Evolutionary conservation across 192 early-diverging fungal genomes (phyloP), one percentile per base, ranked within the genome.

Genomic region (Pilobolus umbonatus): DNA sequence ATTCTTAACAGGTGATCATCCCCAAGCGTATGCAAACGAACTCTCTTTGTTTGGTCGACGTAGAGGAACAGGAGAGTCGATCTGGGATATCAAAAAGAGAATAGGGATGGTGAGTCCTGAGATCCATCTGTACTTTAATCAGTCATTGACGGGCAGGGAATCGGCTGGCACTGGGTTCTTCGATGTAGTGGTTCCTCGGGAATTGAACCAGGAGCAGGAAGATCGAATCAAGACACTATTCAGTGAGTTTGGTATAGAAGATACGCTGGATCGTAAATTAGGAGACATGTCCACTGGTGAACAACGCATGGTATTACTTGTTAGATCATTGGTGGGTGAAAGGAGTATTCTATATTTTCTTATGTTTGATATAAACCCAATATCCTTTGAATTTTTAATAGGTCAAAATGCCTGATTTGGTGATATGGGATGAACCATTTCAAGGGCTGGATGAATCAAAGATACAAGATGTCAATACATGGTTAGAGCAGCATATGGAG

Each of bases 361-460:
- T 43, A 2, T 43, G 3, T 43, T 5, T 43, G 21, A 17, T 17
- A 17, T 17, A 45, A 45, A 5, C 9, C 17, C 2, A 32, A 21
- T 32, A 17, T 45, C 12, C 31, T 46, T 21, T 59, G 7, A 47
- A 26, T 21, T 7, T 25, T 24, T 0, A 26, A 15, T 19, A 61
- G 59, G 78, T 82, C 6, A 80, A 73, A 49, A 43, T 28, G 42
- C 75, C 73, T 4, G 29, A 40, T 26, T 56, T 83, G 31, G 40
- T 83, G 28, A 70, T 83, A 25, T 72, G 77, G 75, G 81, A 83
- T 65, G 81, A 83, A 55, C 78, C 79, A 19, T 83, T 80, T 31
- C 81, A 83, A 60, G 81, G 81, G 0, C 38, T 83, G 22, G 81
- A 83, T 59, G 64, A 73, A 11, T 57, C 49, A 6, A 61, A 58